These are phyloP conservation scores for Candida coleopterorum DNA, from an alignment of 805 yeast species.

Conservation along the genomic window DNA sequence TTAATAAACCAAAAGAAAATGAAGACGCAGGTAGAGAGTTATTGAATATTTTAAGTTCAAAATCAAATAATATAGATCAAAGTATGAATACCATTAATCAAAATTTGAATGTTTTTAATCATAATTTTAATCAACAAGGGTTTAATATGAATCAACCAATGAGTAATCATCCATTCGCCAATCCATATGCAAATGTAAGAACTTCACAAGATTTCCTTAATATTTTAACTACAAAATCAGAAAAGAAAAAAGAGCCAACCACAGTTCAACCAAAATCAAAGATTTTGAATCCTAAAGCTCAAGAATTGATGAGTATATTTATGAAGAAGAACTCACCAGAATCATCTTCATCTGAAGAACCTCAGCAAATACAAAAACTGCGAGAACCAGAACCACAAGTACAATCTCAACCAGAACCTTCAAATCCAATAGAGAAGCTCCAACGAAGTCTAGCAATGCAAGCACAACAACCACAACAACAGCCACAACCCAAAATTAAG, in stretches of 20 bases:
- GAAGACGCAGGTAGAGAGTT: slow-evolving; percentile 75
- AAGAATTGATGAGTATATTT: slow-evolving; percentile 25
- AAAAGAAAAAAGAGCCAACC: slow-evolving; percentile 6
- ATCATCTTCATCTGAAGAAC: background rate
- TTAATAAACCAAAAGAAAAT: slow-evolving; percentile 28
- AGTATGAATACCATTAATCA: no score
- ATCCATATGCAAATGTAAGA: slow-evolving; percentile 3
- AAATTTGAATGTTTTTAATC: no score
- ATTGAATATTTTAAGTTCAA: slow-evolving; percentile 46
- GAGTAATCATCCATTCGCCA: slow-evolving; percentile 11
- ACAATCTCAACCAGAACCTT: background rate
- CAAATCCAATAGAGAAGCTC: background rate
- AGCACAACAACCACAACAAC: slow-evolving; percentile 13
- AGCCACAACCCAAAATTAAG: slow-evolving; percentile 13
- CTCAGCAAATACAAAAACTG: background rate
- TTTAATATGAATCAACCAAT: slow-evolving; percentile 11
- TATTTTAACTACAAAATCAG: slow-evolving; percentile 28
- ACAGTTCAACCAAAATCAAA: slow-evolving; percentile 11
- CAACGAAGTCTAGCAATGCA: slow-evolving; percentile 1
- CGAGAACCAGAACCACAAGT: background rate
- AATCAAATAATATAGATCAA: no score
- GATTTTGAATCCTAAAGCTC: slow-evolving; percentile 27
- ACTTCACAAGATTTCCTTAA: slow-evolving; percentile 31
- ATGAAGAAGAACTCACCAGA: slow-evolving; percentile 11
- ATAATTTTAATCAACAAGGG: background rate